Conservation (phyloP, 2,329 filamentous ascomycete genomes). For the Paracamarosporium sp. region DNA sequence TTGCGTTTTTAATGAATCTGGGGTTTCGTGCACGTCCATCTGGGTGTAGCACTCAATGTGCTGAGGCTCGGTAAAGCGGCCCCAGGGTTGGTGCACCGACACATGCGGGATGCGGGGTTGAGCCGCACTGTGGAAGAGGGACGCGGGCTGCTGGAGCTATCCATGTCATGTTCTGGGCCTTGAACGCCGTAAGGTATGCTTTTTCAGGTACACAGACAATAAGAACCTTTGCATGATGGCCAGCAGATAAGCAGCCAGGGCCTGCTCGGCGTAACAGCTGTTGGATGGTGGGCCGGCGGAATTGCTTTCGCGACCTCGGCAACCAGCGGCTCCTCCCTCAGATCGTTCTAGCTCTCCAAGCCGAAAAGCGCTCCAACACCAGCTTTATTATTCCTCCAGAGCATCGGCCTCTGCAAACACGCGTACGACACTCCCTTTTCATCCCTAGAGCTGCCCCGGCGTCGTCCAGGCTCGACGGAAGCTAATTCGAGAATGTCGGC, state of each 20-base stretch:
- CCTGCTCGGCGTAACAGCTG: background rate
- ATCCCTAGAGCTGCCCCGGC: constrained; percentile 38
- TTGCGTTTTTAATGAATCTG: background rate
- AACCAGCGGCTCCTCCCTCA: constrained; percentile 34
- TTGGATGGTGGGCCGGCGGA: constrained; percentile 9
- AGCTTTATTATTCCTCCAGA: constrained; percentile 30
- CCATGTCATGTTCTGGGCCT: background rate
- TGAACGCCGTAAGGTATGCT: background rate
- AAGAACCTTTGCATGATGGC: background rate
- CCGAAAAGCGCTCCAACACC: constrained; percentile 28
- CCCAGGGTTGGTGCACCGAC: background rate
- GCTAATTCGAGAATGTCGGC: constrained; percentile 50
- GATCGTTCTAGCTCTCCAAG: constrained; percentile 28
- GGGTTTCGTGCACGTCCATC: background rate
- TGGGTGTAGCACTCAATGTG: background rate
- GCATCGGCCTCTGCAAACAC: constrained; percentile 26
- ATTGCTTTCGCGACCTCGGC: constrained; percentile 34
- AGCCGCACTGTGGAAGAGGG: background rate
- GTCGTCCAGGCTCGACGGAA: constrained; percentile 38
- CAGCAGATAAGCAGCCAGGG: background rate
- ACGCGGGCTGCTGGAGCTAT: constrained; percentile 1
- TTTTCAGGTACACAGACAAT: background rate
- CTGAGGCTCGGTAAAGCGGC: background rate
- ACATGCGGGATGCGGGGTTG: constrained; percentile 10
- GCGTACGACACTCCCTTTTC: constrained; percentile 44